Evolutionary conservation across 306 rosid genomes (phyloP), one percentile per base, ranked within the genome.

Genomic region (Pyrus pyrifolia): DNA sequence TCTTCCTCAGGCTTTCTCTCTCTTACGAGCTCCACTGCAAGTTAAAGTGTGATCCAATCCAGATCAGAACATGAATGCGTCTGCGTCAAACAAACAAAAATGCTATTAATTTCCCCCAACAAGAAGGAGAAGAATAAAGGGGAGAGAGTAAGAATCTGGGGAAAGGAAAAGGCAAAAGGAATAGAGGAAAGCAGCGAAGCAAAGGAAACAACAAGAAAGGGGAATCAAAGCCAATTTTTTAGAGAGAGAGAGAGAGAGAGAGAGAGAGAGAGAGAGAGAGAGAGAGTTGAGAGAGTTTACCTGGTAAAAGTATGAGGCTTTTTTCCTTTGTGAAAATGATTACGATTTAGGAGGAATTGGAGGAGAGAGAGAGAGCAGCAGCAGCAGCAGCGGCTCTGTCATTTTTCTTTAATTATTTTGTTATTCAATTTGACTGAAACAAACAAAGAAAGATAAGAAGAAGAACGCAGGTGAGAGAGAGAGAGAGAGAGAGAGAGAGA

Each of bases 51-150:
- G 97, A 92, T 92, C 96, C 96, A 92, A 95, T 90, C 97, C 96
- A 89, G 96, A 95, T 95, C 96, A 94, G 97, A 90, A 84, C 91
- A 86, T 83, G 97, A 96, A 91, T 85, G 96, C 87, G 93, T 85
- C 40, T 14, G 68, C 22, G 75, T 68, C 85, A 72, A 84, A 78
- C 84, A 86, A 86, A 81, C 81, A 80, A 40, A 40, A 83, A 83
- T 82, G 80, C 52, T 35, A 81, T 62, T 74, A 80, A 68, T 8
- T 58, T 58, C 22, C 29, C 11, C 22, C 63, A 58, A 53, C 27
- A 30, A 6, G 8, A 10, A 17, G 40, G 29, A 44, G 70, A 60
- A 53, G 70, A 38, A 70, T 31, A 52, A 3, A 53, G 59, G 45
- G 45, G 45, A 17, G 67, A 33, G 78, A 80, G 80, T 23, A 58